These are phyloP conservation scores for Gossypium trilobum DNA, from an alignment of 441 rosid genomes.

Conservation along the genomic window DNA sequence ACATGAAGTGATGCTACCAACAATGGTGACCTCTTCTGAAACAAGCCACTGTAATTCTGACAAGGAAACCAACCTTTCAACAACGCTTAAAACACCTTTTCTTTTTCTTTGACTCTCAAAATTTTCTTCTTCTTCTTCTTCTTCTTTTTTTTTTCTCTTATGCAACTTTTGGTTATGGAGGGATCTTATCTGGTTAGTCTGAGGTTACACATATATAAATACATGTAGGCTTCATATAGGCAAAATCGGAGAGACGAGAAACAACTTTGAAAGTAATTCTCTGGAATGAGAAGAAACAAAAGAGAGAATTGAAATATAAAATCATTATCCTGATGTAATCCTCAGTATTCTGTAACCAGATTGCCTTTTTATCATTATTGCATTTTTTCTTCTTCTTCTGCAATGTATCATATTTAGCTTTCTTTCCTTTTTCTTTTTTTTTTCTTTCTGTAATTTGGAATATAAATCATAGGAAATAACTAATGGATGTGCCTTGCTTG, in stretches of 20 bases:
- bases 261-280: neutral
- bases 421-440: neutral
- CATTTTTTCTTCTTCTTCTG: neutral
- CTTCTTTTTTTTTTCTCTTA: neutral
- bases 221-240: neutral
- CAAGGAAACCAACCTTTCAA: slow-evolving; percentile 19
- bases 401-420: neutral
- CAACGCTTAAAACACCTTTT: slow-evolving; percentile 25
- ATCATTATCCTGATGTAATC: neutral
- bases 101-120: slow-evolving; percentile 34
- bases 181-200: neutral
- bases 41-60: slow-evolving; percentile 18
- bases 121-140: neutral
- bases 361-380: neutral
- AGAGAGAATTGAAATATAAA: neutral
- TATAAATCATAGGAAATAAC: neutral
- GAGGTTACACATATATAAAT: neutral
- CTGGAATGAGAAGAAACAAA: neutral
- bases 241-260: neutral
- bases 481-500: neutral
- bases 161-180: neutral
- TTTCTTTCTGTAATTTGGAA: neutral
- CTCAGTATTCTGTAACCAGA: neutral
- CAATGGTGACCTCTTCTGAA: slow-evolving; percentile 19
- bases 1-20: slow-evolving; percentile 1